These are phyloP conservation scores for Metschnikowia anglica DNA, from an alignment of 805 yeast genomes.

Conservation along the genomic window DNA sequence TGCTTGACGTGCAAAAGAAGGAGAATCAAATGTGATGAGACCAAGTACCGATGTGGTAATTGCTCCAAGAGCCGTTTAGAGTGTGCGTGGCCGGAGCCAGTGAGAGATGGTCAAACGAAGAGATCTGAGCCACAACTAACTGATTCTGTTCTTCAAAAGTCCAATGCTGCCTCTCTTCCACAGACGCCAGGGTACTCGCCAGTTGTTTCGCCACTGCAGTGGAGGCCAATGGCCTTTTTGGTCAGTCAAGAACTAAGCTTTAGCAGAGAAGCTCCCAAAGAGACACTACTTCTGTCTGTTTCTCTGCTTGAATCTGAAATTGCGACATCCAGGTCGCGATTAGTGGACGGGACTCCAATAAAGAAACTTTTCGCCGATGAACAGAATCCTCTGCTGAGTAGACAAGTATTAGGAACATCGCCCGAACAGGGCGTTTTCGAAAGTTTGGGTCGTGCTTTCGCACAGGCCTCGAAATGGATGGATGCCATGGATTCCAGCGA, in stretches of 20 bases:
- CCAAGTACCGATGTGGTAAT: slow-evolving; percentile 11
- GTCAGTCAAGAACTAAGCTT: slow-evolving; percentile 3
- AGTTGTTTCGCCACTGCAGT: not conserved
- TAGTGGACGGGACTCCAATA: too few species aligned
- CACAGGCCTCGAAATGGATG: not conserved
- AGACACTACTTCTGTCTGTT: not conserved
- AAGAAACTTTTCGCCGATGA: not conserved
- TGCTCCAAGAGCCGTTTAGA: slow-evolving; percentile 10
- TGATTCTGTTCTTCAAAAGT: not conserved
- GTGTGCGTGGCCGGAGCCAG: slow-evolving; percentile 12
- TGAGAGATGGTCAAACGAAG: not conserved
- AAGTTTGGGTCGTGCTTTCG: slow-evolving; percentile 2
- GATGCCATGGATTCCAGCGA: not conserved
- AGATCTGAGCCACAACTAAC: not conserved
- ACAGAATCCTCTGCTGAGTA: not conserved
- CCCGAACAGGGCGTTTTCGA: not conserved
- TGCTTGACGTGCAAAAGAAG: slow-evolving; percentile 17
- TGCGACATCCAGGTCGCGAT: not conserved
- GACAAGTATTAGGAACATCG: not conserved
- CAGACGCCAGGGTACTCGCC: not conserved
- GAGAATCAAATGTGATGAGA: slow-evolving; percentile 20
- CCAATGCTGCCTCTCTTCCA: slow-evolving; percentile 1
- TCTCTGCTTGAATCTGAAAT: not conserved
- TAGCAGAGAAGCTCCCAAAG: slow-evolving; percentile 1
- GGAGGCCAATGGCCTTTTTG: not conserved